A percentile compares a stretch with the other conserved stretches of the same genome.
Evolutionary conservation across 2,329 filamentous ascomycete species (phyloP).

Genomic region (Parafenestella ontariensis): DNA sequence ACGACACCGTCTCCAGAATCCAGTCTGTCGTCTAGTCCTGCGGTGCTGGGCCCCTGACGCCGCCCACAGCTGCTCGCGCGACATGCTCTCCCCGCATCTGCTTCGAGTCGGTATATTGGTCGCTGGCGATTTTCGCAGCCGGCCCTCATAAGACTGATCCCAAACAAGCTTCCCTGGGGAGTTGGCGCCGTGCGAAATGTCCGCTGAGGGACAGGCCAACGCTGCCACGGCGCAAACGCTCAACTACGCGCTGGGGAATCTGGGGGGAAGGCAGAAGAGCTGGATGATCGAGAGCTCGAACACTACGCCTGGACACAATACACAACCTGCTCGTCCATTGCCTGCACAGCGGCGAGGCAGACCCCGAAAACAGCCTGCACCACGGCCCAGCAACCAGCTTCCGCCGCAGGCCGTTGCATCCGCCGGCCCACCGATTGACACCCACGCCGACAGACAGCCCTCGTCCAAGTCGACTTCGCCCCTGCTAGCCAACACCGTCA

Average conservation of each 20-base stretch:
- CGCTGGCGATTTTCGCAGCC: constrained; percentile 3
- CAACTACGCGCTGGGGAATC: constrained; percentile 36
- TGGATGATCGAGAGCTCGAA: constrained; percentile 32
- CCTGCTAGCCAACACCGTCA: constrained; percentile 38
- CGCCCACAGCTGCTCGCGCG: constrained; percentile 1
- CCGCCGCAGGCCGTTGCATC: neutral
- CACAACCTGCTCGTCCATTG: neutral
- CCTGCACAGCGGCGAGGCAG: constrained; percentile 12
- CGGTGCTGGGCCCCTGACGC: neutral
- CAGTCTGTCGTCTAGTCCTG: neutral
- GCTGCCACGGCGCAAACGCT: constrained; percentile 30
- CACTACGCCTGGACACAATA: neutral
- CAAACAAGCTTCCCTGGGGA: neutral
- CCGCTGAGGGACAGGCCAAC: constrained; percentile 6
- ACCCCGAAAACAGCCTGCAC: constrained; percentile 13
- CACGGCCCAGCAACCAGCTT: neutral
- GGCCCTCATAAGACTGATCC: neutral
- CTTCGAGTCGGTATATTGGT: constrained; percentile 14
- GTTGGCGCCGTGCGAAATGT: constrained; percentile 12
- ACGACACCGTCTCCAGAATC: neutral
- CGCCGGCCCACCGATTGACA: constrained; percentile 8
- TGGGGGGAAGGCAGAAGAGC: constrained; percentile 39
- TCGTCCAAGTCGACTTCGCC: constrained; percentile 46
- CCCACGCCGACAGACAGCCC: constrained; percentile 19
- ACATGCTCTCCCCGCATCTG: constrained; percentile 27